These are phyloP conservation scores for Backusella sp. DNA, from an alignment of 192 early-diverging fungal genomes.

Conservation along the genomic window DNA sequence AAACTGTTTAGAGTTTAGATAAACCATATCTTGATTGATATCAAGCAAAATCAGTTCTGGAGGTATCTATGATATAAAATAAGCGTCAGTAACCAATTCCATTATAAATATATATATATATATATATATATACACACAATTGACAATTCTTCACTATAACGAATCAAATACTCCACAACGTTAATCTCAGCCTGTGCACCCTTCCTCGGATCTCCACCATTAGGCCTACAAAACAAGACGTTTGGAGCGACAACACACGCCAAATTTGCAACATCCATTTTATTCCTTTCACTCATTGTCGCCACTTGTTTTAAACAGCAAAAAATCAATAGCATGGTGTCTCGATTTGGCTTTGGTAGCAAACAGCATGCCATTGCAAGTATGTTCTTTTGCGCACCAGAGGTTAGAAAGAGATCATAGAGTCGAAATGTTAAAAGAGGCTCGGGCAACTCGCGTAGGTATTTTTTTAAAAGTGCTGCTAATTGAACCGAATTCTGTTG, in stretches of 20 bases:
- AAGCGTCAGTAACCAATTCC: background rate
- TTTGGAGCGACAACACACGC: constrained; percentile 94
- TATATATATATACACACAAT: background rate
- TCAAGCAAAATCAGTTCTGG: constrained; percentile 1
- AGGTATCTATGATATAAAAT: background rate
- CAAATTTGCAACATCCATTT: constrained; percentile 91
- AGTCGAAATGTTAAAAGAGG: constrained; percentile 91
- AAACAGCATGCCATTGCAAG: constrained; percentile 82
- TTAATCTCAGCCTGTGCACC: constrained; percentile 18
- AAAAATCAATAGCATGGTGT: constrained; percentile 87
- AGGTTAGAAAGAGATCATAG: constrained; percentile 68
- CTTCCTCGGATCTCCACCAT: background rate
- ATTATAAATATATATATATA: background rate
- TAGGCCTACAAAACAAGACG: constrained; percentile 75
- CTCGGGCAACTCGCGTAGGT: constrained; percentile 93
- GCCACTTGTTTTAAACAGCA: constrained; percentile 85
- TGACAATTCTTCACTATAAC: constrained; percentile 19
- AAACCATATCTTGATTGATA: constrained; percentile 6
- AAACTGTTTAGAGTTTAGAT: constrained; percentile 2
- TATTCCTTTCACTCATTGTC: constrained; percentile 72
- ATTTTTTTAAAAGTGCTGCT: constrained; percentile 95
- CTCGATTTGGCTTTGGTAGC: constrained; percentile 88
- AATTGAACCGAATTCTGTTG: constrained; percentile 81
- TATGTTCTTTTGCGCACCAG: constrained; percentile 35
- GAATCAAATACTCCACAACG: constrained; percentile 26